Evolutionary conservation across 306 rosid genomes (phyloP).

Genomic region (Trifolium repens): DNA sequence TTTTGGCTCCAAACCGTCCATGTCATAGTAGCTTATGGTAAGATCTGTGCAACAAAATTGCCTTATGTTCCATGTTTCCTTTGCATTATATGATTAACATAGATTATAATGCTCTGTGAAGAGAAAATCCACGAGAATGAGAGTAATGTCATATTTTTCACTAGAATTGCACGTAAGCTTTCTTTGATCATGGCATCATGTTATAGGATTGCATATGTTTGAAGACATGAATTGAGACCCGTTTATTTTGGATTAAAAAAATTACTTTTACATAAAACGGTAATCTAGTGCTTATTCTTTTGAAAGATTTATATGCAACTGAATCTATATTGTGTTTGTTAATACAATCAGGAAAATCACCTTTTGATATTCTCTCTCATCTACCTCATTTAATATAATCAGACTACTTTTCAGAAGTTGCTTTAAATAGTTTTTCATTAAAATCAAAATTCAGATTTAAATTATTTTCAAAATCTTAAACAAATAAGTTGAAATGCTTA

Average conservation of each 20-base stretch:
- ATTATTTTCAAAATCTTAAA: neutral
- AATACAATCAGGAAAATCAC: neutral
- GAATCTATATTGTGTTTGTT: neutral
- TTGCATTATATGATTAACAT: neutral
- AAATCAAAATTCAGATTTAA: neutral
- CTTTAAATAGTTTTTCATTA: neutral
- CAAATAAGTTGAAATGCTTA: neutral
- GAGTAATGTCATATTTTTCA: conserved; percentile 2
- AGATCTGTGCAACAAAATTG: conserved; percentile 39
- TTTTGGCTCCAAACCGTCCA: conserved; percentile 75
- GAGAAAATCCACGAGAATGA: conserved; percentile 15
- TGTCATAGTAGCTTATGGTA: conserved; percentile 90
- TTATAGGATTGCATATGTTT: conserved; percentile 20
- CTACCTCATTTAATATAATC: neutral
- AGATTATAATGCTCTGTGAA: conserved; percentile 12
- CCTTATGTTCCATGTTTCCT: conserved; percentile 15
- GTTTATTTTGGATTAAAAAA: neutral
- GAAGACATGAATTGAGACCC: conserved; percentile 13
- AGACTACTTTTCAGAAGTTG: neutral
- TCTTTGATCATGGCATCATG: conserved; percentile 7
- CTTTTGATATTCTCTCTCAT: neutral
- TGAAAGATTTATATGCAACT: neutral
- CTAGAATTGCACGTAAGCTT: conserved; percentile 7
- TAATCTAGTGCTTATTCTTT: neutral
- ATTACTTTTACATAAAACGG: neutral